These are phyloP conservation scores for Micromonas commoda DNA, from an alignment of 139 green algal species.

Conservation along the genomic window DNA sequence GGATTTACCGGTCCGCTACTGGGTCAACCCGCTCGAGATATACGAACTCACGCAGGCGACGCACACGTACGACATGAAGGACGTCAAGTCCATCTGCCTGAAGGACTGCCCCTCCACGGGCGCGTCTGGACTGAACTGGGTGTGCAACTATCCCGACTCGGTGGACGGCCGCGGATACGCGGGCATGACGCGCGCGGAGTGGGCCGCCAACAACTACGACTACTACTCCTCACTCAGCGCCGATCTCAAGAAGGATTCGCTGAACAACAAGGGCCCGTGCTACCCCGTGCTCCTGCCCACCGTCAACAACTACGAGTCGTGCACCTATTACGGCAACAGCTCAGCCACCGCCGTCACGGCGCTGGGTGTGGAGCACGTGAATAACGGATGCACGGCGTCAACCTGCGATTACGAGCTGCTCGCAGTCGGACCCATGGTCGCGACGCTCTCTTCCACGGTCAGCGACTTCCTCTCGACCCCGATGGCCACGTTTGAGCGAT, in stretches of 20 bases:
- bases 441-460: neutral
- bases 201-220: neutral
- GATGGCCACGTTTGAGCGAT: neutral
- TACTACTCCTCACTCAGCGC: slow-evolving; percentile 1
- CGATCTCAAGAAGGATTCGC: neutral
- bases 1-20: slow-evolving; percentile 29
- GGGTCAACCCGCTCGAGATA: slow-evolving; percentile 20
- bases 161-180: neutral
- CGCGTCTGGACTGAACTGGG: slow-evolving; percentile 5
- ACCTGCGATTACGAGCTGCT: neutral
- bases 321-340: slow-evolving; percentile 4
- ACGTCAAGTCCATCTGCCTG: slow-evolving; percentile 28
- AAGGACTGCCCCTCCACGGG: slow-evolving; percentile 13
- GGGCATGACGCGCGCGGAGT: neutral
- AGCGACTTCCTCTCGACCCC: slow-evolving; percentile 6
- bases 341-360: neutral
- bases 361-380: neutral
- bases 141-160: slow-evolving; percentile 35
- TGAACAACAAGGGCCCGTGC: slow-evolving; percentile 20
- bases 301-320: slow-evolving; percentile 8
- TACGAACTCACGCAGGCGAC: slow-evolving; percentile 1
- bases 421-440: neutral
- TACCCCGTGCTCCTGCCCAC: slow-evolving; percentile 21
- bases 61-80: neutral
- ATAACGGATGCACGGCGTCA: neutral